Percentiles rank a stretch among this genome's conserved stretches.
phyloP scores from a whole-genome alignment of 805 yeast species.

The Candida germanica region DNA sequence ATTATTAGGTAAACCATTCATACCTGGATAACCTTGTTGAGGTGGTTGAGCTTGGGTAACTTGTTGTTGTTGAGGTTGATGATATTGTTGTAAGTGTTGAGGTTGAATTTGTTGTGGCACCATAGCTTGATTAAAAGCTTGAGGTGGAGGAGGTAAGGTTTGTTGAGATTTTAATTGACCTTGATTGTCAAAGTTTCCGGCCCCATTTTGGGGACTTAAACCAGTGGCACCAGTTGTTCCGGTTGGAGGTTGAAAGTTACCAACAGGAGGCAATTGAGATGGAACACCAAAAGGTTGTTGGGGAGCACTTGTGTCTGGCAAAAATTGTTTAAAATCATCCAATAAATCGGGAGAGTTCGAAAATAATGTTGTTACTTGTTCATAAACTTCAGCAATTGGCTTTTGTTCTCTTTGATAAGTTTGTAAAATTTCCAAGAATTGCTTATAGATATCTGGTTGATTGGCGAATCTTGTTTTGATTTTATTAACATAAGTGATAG shows the following conservation, averaged over 20 bases:
- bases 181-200: slow-evolving; percentile 10
- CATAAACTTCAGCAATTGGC: slow-evolving; percentile 92
- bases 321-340: slow-evolving; percentile 91
- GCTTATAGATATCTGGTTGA: slow-evolving; percentile 95
- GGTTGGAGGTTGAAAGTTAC: slow-evolving; percentile 74
- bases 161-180: slow-evolving; percentile 18
- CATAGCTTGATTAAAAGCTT: slow-evolving; percentile 5
- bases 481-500: slow-evolving; percentile 92
- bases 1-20: background rate
- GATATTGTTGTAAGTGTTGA: slow-evolving; percentile 11
- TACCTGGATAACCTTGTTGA: slow-evolving; percentile 3
- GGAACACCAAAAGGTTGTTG: slow-evolving; percentile 24
- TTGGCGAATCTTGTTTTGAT: slow-evolving; percentile 90
- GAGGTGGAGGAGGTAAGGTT: slow-evolving; percentile 15
- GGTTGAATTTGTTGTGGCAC: slow-evolving; percentile 9
- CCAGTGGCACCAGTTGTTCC: slow-evolving; percentile 20
- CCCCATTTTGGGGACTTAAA: slow-evolving; percentile 4
- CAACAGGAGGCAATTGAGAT: slow-evolving; percentile 80
- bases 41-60: background rate
- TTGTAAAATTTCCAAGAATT: slow-evolving; percentile 89
- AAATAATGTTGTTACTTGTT: slow-evolving; percentile 85
- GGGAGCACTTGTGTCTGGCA: slow-evolving; percentile 66
- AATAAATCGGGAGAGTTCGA: slow-evolving; percentile 91
- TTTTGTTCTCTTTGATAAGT: slow-evolving; percentile 95
- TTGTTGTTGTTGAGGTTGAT: slow-evolving; percentile 10